These are phyloP conservation scores for Fimicolochytrium jonesii DNA, from an alignment of 192 early-diverging fungal genomes.

Conservation along the genomic window DNA sequence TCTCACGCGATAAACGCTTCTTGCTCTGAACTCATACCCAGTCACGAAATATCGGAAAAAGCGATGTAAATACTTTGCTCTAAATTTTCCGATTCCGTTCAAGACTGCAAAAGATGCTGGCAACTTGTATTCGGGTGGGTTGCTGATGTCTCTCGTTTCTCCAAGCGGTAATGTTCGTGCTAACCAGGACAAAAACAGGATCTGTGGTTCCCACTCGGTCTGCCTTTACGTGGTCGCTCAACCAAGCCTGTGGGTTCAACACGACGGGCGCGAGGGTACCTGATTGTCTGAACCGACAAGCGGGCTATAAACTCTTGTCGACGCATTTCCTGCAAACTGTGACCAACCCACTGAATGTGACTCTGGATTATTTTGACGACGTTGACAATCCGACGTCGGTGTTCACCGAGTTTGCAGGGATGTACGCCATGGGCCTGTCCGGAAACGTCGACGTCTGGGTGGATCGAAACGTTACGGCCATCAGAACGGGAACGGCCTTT, in stretches of 20 bases:
- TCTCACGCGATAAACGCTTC: too few relatives aligned
- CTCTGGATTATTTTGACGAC: neutral
- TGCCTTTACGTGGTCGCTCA: neutral
- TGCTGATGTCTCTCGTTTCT: too few relatives aligned
- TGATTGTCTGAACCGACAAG: neutral
- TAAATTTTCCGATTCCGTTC: neutral
- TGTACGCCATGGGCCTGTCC: neutral
- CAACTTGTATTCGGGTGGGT: neutral
- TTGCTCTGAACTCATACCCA: neutral
- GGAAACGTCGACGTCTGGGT: neutral
- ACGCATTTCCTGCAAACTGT: too few relatives aligned
- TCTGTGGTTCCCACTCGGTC: too few relatives aligned
- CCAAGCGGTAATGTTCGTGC: neutral
- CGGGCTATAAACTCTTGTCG: neutral
- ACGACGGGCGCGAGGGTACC: neutral
- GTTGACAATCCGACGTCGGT: neutral
- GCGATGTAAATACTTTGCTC: neutral
- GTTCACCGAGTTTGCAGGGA: neutral
- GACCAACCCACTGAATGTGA: too few relatives aligned
- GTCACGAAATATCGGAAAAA: neutral
- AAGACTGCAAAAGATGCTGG: neutral
- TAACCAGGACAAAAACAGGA: neutral
- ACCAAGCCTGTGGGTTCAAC: neutral
- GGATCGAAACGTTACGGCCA: neutral
- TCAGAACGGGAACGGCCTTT: neutral